These are phyloP conservation scores for Solanum raphanifolium DNA, from an alignment of 257 asterid species.

Conservation along the genomic window DNA sequence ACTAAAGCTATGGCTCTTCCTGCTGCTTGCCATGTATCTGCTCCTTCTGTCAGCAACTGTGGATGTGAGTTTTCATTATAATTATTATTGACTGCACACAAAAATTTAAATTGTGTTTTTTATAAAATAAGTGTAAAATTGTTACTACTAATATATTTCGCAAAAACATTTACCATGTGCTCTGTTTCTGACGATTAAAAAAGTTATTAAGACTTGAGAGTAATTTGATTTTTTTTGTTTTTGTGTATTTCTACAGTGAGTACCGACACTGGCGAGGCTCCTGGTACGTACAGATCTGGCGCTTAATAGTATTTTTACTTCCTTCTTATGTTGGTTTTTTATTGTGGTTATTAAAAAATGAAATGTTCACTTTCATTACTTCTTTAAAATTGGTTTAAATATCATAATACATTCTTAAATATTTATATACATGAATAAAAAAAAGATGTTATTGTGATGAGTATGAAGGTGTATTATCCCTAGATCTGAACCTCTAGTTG, in stretches of 20 bases:
- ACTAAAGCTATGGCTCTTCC: constrained; percentile 73
- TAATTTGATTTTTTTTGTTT: neutral
- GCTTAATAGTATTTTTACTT: neutral
- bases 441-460: neutral
- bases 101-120: too few relatives aligned
- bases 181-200: neutral
- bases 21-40: constrained; percentile 73
- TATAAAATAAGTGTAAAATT: too few relatives aligned
- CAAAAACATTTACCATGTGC: neutral
- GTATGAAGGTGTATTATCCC: neutral
- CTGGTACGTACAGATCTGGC: constrained; percentile 40
- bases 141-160: neutral
- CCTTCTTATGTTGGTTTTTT: neutral
- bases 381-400: neutral
- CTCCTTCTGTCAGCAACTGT: constrained; percentile 63
- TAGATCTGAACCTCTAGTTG: neutral
- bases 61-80: constrained; percentile 35
- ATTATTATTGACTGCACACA: too few relatives aligned
- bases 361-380: neutral
- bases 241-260: constrained; percentile 31
- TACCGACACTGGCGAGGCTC: constrained; percentile 33
- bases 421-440: neutral
- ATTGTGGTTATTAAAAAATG: too few relatives aligned
- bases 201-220: neutral
- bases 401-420: neutral